Evolutionary conservation across 306 rosid genomes (phyloP).

Genomic region (Acacia melanoxylon): DNA sequence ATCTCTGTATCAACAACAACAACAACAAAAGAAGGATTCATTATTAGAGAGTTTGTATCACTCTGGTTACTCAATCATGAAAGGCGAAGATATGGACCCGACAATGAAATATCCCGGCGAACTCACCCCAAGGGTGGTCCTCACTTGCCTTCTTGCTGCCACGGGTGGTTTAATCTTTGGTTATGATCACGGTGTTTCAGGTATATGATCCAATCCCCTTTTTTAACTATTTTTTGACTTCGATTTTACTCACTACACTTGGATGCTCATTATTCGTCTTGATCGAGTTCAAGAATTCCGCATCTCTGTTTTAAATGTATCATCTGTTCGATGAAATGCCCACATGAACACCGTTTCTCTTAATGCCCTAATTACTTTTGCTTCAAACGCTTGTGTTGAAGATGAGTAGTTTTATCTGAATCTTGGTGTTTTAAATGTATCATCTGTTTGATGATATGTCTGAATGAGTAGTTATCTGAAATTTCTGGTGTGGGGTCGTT

Average conservation of each 20-base stretch:
- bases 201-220: conserved; percentile 24
- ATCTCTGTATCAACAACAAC: background rate
- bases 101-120: conserved; percentile 49
- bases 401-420: too few relatives aligned
- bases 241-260: background rate
- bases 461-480: background rate
- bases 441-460: background rate
- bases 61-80: background rate
- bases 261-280: background rate
- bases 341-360: too few relatives aligned
- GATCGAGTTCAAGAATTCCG: background rate
- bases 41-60: background rate
- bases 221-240: background rate
- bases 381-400: too few relatives aligned
- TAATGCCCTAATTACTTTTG: too few relatives aligned
- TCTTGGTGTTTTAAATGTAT: background rate
- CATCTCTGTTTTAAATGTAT: background rate
- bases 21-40: background rate
- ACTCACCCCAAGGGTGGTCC: conserved; percentile 54
- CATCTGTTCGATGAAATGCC: too few relatives aligned
- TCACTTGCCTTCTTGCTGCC: conserved; percentile 62
- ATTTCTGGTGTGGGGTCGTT: background rate
- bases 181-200: conserved; percentile 85
- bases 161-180: conserved; percentile 80
- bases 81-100: background rate